Evolutionary conservation across 768 basidiomycete genomes (phyloP).

Genomic region (Phylloporus rhodoxanthus): DNA sequence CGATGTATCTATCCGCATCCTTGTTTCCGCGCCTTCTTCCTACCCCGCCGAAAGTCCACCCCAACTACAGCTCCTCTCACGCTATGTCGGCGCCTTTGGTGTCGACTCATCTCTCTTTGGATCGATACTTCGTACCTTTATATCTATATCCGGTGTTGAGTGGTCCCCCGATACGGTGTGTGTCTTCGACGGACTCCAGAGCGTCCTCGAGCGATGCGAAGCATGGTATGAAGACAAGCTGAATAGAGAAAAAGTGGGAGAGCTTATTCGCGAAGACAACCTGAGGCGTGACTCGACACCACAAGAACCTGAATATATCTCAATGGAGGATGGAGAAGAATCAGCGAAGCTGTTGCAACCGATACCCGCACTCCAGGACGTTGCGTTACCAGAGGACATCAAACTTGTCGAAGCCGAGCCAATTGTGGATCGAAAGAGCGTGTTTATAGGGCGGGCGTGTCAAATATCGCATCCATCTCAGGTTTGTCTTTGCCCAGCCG

Average conservation of each 20-base stretch:
- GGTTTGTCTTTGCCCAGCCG: slow-evolving; percentile 33
- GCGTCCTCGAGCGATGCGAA: slow-evolving; percentile 58
- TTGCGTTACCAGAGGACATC: slow-evolving; percentile 52
- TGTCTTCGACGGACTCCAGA: slow-evolving; percentile 84
- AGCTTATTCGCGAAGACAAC: slow-evolving; percentile 50
- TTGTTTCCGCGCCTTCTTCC: slow-evolving; percentile 50
- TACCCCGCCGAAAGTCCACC: slow-evolving; percentile 72
- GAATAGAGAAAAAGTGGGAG: slow-evolving; percentile 48
- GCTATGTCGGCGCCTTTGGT: slow-evolving; percentile 75
- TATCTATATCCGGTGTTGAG: slow-evolving; percentile 71
- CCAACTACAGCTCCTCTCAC: slow-evolving; percentile 78
- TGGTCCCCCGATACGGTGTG: slow-evolving; percentile 71
- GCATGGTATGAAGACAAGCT: slow-evolving; percentile 70
- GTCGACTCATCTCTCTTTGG: slow-evolving; percentile 73
- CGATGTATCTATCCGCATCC: slow-evolving; percentile 44
- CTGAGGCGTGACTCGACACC: slow-evolving; percentile 21
- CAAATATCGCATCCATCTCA: slow-evolving; percentile 70
- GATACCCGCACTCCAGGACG: slow-evolving; percentile 7
- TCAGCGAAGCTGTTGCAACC: not conserved
- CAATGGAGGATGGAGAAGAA: slow-evolving; percentile 5
- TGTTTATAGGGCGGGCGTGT: slow-evolving; percentile 83
- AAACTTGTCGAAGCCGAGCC: slow-evolving; percentile 68
- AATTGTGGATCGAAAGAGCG: slow-evolving; percentile 79
- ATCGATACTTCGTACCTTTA: slow-evolving; percentile 70
- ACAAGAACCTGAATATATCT: slow-evolving; percentile 6